Percentiles rank a stretch among this genome's conserved stretches.
Conservation (phyloP, 1,139 yeast species). For the Geotrichum australiense region DNA sequence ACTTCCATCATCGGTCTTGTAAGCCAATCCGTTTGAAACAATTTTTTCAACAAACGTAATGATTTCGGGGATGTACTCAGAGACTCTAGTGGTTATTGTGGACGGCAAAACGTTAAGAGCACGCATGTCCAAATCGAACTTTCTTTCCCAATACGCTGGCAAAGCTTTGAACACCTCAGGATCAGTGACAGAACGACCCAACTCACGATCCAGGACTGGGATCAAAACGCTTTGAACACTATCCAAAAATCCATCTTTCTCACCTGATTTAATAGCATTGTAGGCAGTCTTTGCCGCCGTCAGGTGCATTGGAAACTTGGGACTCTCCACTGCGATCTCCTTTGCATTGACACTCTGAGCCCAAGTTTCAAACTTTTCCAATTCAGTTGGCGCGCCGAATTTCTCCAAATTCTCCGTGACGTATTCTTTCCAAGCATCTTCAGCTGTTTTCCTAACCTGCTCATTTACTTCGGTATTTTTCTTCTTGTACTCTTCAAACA, state of each 20-base stretch:
- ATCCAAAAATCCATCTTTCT: constrained; percentile 41
- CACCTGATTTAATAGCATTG: constrained; percentile 26
- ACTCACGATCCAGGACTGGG: constrained; percentile 61
- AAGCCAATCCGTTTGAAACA: constrained; percentile 74
- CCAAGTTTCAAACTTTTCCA: constrained; percentile 48
- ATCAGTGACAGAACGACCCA: constrained; percentile 73
- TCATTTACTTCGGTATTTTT: constrained; percentile 32
- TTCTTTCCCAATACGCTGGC: constrained; percentile 85
- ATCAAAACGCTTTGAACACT: constrained; percentile 65
- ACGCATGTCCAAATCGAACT: constrained; percentile 80
- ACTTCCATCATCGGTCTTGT: constrained; percentile 75
- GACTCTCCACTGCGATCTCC: constrained; percentile 48
- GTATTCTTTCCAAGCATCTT: constrained; percentile 44
- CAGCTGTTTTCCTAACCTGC: constrained; percentile 39
- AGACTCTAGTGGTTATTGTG: constrained; percentile 85
- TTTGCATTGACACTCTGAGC: constrained; percentile 40
- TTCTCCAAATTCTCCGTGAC: constrained; percentile 53
- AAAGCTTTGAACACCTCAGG: constrained; percentile 75
- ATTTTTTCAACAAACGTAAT: constrained; percentile 69
- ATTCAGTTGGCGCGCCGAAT: constrained; percentile 24
- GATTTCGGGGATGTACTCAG: constrained; percentile 93
- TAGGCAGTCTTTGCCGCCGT: constrained; percentile 57
- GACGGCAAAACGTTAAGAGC: constrained; percentile 79
- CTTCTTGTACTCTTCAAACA: constrained; percentile 54
- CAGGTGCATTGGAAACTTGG: constrained; percentile 81